Conservation (phyloP, 441 rosid genomes). For the Gossypium lobatum region DNA sequence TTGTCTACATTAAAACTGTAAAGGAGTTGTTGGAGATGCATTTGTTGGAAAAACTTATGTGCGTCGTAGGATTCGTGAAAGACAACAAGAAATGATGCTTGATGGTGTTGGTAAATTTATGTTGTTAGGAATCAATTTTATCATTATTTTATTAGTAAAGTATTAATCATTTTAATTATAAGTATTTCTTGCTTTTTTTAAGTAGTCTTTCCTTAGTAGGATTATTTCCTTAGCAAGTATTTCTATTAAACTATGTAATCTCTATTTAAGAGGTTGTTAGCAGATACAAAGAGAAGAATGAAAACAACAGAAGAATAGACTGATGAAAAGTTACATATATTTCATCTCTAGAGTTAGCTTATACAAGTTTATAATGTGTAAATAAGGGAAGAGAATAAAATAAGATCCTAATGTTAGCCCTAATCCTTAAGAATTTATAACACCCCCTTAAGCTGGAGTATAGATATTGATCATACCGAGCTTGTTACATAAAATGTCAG, state of each 20-base stretch:
- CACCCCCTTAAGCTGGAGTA: background rate
- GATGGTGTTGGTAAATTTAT: background rate
- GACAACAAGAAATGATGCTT: background rate
- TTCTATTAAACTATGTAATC: background rate
- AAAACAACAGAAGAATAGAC: background rate
- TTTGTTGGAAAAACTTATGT: background rate
- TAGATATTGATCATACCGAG: background rate
- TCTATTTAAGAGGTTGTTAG: background rate
- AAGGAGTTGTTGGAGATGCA: background rate
- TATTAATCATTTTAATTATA: background rate
- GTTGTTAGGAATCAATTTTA: background rate
- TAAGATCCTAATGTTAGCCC: background rate
- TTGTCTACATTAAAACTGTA: background rate
- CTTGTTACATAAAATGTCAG: background rate
- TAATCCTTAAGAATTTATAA: background rate
- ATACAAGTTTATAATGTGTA: background rate
- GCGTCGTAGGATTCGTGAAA: background rate
- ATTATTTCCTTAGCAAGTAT: background rate
- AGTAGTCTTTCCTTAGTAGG: background rate
- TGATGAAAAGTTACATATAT: background rate
- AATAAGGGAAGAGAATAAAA: background rate
- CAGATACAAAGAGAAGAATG: background rate
- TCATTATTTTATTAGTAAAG: background rate
- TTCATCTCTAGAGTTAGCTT: background rate
- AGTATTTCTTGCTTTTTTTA: background rate